phyloP scores from a whole-genome alignment of 495 filamentous ascomycete species.

The Cairneyella variabilis region DNA sequence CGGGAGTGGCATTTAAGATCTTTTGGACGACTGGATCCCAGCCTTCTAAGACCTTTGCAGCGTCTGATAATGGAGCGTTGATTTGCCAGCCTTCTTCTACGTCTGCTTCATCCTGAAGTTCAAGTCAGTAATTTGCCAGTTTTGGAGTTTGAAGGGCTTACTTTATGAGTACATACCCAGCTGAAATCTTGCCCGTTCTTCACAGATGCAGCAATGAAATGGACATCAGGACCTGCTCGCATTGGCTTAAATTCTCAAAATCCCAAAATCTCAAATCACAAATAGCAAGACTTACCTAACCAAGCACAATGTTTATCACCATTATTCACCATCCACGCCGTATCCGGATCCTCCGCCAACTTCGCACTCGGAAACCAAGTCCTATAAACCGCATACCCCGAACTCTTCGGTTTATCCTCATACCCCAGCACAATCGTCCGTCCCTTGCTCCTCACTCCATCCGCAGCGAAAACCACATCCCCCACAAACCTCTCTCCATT shows the following conservation, averaged over 20 bases:
- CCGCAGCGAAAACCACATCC: conserved; percentile 58
- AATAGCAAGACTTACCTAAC: too few species aligned
- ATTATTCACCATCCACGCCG: conserved; percentile 6
- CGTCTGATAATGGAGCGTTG: conserved; percentile 56
- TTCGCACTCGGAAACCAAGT: conserved; percentile 57
- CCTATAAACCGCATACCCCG: conserved; percentile 59
- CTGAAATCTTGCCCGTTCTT: conserved; percentile 62
- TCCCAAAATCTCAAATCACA: too few species aligned
- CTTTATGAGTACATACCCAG: conserved; percentile 70
- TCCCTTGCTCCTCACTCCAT: conserved; percentile 56
- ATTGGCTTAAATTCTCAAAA: too few species aligned
- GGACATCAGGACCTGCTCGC: conserved; percentile 62
- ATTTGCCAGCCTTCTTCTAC: conserved; percentile 65
- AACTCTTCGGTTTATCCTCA: conserved; percentile 55
- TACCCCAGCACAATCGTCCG: conserved; percentile 57
- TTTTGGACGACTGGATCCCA: conserved; percentile 61
- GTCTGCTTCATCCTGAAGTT: conserved; percentile 47
- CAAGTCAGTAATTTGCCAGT: too few species aligned
- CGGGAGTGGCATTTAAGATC: conserved; percentile 57
- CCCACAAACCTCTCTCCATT: conserved; percentile 47
- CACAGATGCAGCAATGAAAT: conserved; percentile 59
- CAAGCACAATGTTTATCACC: conserved; percentile 47
- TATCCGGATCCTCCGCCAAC: conserved; percentile 54
- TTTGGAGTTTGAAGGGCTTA: too few species aligned
- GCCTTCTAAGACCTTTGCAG: conserved; percentile 52